Evolutionary conservation across 2,329 filamentous ascomycete genomes (phyloP).

Genomic region (Ophiosphaerella narmari): DNA sequence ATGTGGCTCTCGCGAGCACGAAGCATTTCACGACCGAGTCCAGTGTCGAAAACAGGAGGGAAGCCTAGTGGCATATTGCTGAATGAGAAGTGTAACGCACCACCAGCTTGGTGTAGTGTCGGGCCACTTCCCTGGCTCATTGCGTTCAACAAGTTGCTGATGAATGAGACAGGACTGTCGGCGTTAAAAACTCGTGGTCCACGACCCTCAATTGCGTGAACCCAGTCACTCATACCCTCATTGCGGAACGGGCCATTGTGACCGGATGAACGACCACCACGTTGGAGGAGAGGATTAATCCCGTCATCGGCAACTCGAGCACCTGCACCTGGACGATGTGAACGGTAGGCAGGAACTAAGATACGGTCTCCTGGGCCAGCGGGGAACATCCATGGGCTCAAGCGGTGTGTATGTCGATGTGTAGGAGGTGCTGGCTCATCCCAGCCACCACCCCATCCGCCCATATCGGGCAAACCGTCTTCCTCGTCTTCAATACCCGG

Average conservation of each 20-base stretch:
- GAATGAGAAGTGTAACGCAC: slow-evolving; percentile 59
- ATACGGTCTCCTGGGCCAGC: slow-evolving; percentile 55
- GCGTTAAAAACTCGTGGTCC: slow-evolving; percentile 52
- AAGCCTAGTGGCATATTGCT: slow-evolving; percentile 45
- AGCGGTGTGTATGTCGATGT: slow-evolving; percentile 57
- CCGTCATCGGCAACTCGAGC: slow-evolving; percentile 74
- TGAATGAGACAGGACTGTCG: slow-evolving; percentile 59
- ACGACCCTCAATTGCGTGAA: slow-evolving; percentile 56
- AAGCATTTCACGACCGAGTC: slow-evolving; percentile 36
- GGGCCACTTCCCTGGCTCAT: slow-evolving; percentile 50
- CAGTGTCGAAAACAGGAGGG: slow-evolving; percentile 39
- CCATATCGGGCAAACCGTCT: slow-evolving; percentile 46
- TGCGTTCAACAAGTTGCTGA: slow-evolving; percentile 62
- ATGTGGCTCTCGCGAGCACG: slow-evolving; percentile 38
- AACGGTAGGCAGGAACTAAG: slow-evolving; percentile 52
- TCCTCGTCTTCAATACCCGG: slow-evolving; percentile 56
- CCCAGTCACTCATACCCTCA: slow-evolving; percentile 58
- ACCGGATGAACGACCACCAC: slow-evolving; percentile 49
- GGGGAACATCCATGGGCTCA: slow-evolving; percentile 63
- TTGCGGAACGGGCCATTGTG: slow-evolving; percentile 30
- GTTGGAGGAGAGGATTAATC: slow-evolving; percentile 82
- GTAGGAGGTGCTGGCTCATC: slow-evolving; percentile 49
- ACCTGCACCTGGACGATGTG: slow-evolving; percentile 59
- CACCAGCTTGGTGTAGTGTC: slow-evolving; percentile 45
- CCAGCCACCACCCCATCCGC: slow-evolving; percentile 59